Evolutionary conservation across 1,284 basidiomycete species (phyloP).

Genomic region (Ustilago tritici): DNA sequence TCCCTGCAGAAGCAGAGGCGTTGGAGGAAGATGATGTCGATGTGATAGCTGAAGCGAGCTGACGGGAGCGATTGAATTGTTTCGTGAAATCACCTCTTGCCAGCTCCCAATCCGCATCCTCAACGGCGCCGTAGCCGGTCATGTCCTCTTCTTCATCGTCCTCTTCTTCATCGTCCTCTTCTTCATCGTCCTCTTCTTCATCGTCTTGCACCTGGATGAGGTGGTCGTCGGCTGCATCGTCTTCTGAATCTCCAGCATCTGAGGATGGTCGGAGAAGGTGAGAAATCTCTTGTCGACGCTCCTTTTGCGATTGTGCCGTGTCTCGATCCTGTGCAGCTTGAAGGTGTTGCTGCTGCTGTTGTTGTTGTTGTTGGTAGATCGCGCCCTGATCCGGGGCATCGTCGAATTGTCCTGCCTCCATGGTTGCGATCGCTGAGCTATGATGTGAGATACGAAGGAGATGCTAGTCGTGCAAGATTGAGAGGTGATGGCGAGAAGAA

Average conservation of each 20-base stretch:
- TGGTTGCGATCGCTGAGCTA: neutral
- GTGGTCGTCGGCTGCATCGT: neutral
- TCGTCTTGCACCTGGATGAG: slow-evolving; percentile 29
- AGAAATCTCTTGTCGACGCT: slow-evolving; percentile 42
- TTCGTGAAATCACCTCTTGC: slow-evolving; percentile 68
- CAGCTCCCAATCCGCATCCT: slow-evolving; percentile 69
- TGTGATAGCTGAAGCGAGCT: slow-evolving; percentile 55
- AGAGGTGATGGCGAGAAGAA: neutral
- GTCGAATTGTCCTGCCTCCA: slow-evolving; percentile 51
- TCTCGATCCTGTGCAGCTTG: slow-evolving; percentile 35
- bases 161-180: slow-evolving; percentile 42
- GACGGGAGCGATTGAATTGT: slow-evolving; percentile 66
- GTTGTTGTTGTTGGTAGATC: neutral
- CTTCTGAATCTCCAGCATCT: slow-evolving; percentile 40
- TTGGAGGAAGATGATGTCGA: slow-evolving; percentile 11
- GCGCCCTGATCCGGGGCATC: slow-evolving; percentile 33
- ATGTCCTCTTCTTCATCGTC: slow-evolving; percentile 47
- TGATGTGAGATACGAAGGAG: neutral
- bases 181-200: slow-evolving; percentile 37
- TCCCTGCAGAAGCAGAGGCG: slow-evolving; percentile 14
- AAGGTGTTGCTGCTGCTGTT: slow-evolving; percentile 13
- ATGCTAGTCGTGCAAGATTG: neutral
- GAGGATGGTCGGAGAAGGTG: slow-evolving; percentile 38
- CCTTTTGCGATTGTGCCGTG: slow-evolving; percentile 21
- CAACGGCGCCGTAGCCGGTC: slow-evolving; percentile 53